Percentiles rank a stretch among this genome's conserved stretches.
phyloP scores from a whole-genome alignment of 2,329 filamentous ascomycete genomes.

The Pseudogymnoascus destructans region DNA sequence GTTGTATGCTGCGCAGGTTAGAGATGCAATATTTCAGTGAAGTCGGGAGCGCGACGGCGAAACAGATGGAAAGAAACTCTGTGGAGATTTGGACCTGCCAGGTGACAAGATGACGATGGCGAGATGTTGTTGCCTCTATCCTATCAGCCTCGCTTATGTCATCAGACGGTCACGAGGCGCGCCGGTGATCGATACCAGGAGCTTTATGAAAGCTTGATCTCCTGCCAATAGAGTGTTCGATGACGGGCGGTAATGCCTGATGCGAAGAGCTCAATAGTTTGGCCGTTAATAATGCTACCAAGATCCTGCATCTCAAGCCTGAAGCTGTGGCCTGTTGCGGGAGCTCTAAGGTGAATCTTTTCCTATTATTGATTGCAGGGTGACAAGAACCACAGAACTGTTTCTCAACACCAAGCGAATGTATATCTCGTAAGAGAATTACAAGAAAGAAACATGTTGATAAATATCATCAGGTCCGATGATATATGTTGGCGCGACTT shows the following conservation, averaged over 20 bases:
- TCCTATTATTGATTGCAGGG: neutral
- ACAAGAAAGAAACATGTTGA: neutral
- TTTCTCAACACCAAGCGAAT: neutral
- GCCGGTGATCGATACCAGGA: no score
- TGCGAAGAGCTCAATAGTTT: neutral
- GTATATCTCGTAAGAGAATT: neutral
- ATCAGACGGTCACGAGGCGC: neutral
- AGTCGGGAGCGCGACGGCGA: neutral
- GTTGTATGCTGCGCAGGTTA: neutral
- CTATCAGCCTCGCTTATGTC: slow-evolving; percentile 9
- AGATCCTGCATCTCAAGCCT: neutral
- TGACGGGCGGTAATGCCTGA: no score
- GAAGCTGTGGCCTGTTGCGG: neutral
- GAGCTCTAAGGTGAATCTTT: neutral
- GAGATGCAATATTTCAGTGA: neutral
- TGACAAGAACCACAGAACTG: neutral
- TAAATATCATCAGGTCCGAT: neutral
- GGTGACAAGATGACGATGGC: neutral
- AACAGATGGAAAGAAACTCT: neutral
- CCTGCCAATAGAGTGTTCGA: no score
- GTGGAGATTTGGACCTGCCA: neutral
- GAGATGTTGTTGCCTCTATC: neutral
- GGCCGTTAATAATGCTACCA: neutral
- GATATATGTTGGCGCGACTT: neutral
- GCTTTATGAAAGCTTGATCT: no score